Percentiles rank a stretch among this genome's conserved stretches.
These are phyloP conservation scores for Tothia fuscella DNA, from an alignment of 2,329 filamentous ascomycete species.

Conservation along the genomic window DNA sequence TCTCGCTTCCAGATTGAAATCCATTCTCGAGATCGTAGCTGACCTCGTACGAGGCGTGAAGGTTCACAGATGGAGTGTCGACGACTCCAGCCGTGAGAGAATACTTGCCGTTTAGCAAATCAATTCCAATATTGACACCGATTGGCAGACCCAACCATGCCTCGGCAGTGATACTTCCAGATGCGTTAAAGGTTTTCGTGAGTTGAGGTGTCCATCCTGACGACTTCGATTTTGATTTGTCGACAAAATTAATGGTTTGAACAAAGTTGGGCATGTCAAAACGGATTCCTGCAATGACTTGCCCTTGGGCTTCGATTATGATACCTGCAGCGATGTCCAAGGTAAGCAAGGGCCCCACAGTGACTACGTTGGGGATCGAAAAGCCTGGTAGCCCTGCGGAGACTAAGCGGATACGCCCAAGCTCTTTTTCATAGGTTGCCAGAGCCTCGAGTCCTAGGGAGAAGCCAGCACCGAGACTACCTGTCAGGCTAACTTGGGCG, in stretches of 20 bases:
- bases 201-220: background rate
- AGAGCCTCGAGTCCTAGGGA: background rate
- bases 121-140: too few relatives aligned
- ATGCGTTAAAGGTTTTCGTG: background rate
- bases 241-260: background rate
- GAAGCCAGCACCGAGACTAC: background rate
- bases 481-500: background rate
- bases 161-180: background rate
- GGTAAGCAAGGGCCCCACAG: background rate
- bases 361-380: background rate
- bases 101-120: too few relatives aligned
- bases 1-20: too few relatives aligned
- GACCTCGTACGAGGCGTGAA: too few relatives aligned
- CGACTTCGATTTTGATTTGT: background rate
- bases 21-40: too few relatives aligned
- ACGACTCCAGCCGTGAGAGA: too few relatives aligned
- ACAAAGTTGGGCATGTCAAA: background rate
- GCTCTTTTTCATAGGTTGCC: background rate
- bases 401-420: background rate
- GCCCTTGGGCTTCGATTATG: background rate
- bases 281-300: background rate
- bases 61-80: too few relatives aligned
- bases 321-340: background rate
- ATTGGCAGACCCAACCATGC: too few relatives aligned
- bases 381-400: background rate